Percentiles rank a stretch among this genome's conserved stretches.
These are phyloP conservation scores for Protoeuglena noctilucae DNA, from an alignment of 139 green algal genomes.

Conservation along the genomic window DNA sequence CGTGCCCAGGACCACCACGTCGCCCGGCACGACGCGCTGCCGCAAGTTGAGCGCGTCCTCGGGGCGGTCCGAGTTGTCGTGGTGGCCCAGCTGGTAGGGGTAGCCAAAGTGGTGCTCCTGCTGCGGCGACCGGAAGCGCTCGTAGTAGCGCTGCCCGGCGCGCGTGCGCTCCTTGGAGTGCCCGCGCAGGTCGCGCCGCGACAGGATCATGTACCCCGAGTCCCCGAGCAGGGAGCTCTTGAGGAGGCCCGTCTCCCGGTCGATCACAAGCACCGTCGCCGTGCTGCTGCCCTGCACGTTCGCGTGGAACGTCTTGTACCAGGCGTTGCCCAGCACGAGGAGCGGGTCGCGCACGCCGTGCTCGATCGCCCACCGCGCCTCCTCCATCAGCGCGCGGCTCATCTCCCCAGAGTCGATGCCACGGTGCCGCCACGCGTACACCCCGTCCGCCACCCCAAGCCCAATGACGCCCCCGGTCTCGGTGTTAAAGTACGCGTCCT, in stretches of 20 bases:
- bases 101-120: conserved; percentile 22
- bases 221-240: not conserved
- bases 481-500: conserved; percentile 19
- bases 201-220: conserved; percentile 8
- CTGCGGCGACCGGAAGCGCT: conserved; percentile 12
- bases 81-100: conserved; percentile 23
- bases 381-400: conserved; percentile 1
- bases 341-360: not conserved
- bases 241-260: conserved; percentile 1
- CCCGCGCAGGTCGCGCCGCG: too few species aligned
- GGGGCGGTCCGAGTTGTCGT: conserved; percentile 13
- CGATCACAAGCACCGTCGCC: conserved; percentile 4
- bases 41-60: conserved; percentile 9
- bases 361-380: not conserved
- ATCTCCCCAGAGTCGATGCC: conserved; percentile 20
- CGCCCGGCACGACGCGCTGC: conserved; percentile 2
- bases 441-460: conserved; percentile 10
- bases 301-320: conserved; percentile 1
- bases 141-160: too few species aligned
- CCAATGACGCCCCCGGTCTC: not conserved
- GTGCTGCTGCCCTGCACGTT: conserved; percentile 16
- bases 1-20: conserved; percentile 16
- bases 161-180: too few species aligned
- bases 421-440: conserved; percentile 18
- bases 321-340: not conserved